Evolutionary conservation across 192 early-diverging fungal genomes (phyloP), one percentile per base, ranked within the genome.

Genomic region (Helicostylum pulchrum): DNA sequence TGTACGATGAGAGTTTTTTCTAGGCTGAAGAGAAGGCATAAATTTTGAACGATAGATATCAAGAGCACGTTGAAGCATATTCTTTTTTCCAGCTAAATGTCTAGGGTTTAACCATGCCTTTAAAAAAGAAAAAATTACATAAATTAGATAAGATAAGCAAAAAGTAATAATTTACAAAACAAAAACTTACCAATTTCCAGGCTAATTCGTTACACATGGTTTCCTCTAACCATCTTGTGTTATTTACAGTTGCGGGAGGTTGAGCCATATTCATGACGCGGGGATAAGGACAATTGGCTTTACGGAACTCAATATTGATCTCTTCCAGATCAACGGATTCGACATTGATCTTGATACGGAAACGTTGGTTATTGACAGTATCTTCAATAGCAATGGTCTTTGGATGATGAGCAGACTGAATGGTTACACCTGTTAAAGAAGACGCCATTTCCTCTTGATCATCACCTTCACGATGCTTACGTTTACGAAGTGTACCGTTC

Each of bases 401-500:
- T 52, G 65, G 56, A 7, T 64, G 62, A 55, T 68, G 66, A 45
- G 66, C 17, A 19, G 56, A 55, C 12, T 50, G 20, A 7, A 61
- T 36, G 17, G 43, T 57, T 4, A 39, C 53, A 43, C 49, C 21
- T 31, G 23, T 39, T 39, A 56, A 11, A 54, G 30, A 21, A 53
- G 32, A 15, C 23, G 57, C 21, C 7, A 14, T 61, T 14, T 23
- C 14, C 10, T 43, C 42, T 5, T 21, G 42, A 45, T 49, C 44
- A 11, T 75, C 74, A 17, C 56, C 68, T 19, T 67, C 74, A 14
- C 64, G 53, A 21, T 67, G 34, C 44, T 75, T 67, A 44, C 84
- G 72, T 43, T 77, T 80, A 34, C 81, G 74, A 39, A 84, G 69
- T 3, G 76, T 87, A 11, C 81, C 76, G 49, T 85, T 84, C 32